Conservation (phyloP, 495 filamentous ascomycete species). For the Annulohypoxylon stygium region DNA sequence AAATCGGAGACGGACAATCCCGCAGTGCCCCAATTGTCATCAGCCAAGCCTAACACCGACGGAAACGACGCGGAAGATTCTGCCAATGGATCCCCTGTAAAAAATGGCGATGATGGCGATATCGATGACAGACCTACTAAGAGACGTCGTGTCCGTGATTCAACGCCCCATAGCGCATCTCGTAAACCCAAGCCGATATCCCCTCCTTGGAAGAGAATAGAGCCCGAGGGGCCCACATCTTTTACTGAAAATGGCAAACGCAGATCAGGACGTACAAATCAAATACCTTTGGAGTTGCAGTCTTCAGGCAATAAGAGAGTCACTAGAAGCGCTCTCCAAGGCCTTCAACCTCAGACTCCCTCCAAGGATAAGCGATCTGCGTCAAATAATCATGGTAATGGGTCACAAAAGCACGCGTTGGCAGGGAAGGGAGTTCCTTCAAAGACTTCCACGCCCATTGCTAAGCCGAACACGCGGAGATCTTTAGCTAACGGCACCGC, state of each 20-base stretch:
- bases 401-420: constrained; percentile 52
- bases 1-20: constrained; percentile 31
- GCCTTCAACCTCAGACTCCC: constrained; percentile 42
- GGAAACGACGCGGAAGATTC: constrained; percentile 31
- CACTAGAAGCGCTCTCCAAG: constrained; percentile 59
- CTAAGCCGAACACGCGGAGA: constrained; percentile 50
- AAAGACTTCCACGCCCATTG: constrained; percentile 47
- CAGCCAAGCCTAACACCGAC: constrained; percentile 41
- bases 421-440: constrained; percentile 36
- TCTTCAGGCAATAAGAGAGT: constrained; percentile 73
- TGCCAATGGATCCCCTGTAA: constrained; percentile 23
- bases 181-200: constrained; percentile 69
- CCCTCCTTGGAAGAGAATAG: constrained; percentile 93
- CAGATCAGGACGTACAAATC: constrained; percentile 87
- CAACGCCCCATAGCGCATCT: constrained; percentile 52
- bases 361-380: constrained; percentile 39
- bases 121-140: constrained; percentile 74
- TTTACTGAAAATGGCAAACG: constrained; percentile 85
- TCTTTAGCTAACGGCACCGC: constrained; percentile 33
- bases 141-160: constrained; percentile 73
- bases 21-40: constrained; percentile 26
- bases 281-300: constrained; percentile 76
- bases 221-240: constrained; percentile 87
- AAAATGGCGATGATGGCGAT: constrained; percentile 49
- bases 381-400: constrained; percentile 42